A percentile compares a stretch with the other conserved stretches of the same genome.
Conservation (phyloP, 805 yeast genomes). For the Blastobotrys americana region DNA sequence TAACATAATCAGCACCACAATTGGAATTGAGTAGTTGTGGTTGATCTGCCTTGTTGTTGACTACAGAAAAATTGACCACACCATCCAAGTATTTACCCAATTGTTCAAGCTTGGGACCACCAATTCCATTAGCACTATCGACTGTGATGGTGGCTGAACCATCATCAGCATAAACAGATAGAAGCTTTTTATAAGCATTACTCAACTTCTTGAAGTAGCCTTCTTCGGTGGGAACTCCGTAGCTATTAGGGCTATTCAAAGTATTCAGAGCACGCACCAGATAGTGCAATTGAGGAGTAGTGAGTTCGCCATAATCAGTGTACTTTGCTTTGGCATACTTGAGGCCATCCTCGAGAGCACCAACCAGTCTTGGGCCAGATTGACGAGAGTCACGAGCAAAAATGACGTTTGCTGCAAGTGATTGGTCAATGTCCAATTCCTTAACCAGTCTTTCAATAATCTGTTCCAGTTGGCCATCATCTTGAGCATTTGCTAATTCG, state of each 20-base stretch:
- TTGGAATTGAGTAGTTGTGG: conserved; percentile 61
- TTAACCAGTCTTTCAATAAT: conserved; percentile 36
- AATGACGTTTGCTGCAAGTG: conserved; percentile 41
- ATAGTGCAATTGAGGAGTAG: conserved; percentile 94
- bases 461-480: conserved; percentile 38
- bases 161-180: conserved; percentile 26
- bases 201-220: conserved; percentile 68
- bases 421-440: conserved; percentile 41
- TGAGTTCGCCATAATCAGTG: conserved; percentile 59
- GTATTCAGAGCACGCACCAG: conserved; percentile 70
- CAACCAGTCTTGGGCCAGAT: conserved; percentile 62
- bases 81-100: conserved; percentile 40
- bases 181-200: conserved; percentile 43
- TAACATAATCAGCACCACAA: conserved; percentile 96
- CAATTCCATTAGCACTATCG: conserved; percentile 97
- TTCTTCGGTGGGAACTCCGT: conserved; percentile 54
- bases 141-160: conserved; percentile 43
- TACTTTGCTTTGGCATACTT: conserved; percentile 38
- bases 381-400: conserved; percentile 87
- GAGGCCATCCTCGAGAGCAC: conserved; percentile 57
- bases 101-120: conserved; percentile 62
- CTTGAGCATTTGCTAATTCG: conserved; percentile 60
- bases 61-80: conserved; percentile 35
- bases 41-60: conserved; percentile 46
- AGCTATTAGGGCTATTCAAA: conserved; percentile 31